Base-by-base conservation (phyloP, 164 flowering plant genomes). In the Piper longum region DNA sequence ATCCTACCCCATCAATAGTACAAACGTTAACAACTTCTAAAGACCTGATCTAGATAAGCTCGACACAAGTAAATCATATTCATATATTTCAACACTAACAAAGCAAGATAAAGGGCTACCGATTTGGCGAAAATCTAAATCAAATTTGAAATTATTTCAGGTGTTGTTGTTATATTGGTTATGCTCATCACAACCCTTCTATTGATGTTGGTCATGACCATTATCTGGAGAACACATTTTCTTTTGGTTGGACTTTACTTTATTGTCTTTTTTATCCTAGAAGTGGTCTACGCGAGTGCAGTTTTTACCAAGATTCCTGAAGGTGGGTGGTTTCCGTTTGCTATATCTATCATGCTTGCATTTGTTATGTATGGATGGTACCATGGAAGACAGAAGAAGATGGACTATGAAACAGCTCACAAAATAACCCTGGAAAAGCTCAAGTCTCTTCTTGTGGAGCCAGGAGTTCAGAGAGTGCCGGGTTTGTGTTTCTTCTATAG, bases 291-390 rank as follows among this genome's bases (percentile, higher is more conserved):
- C 66, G 89, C 84, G 39, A 84, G 85, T 76, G 84, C 95, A 1
- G 84, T 87, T 54, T 70, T 70, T 68, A 84, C 87, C 43, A 89
- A 89, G 70, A 71, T 89, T 59, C 80, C 72, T 0, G 84, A 89
- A 69, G 95, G 96, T 55, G 95, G 96, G 60, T 89, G 95, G 95
- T 72, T 87, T 26, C 91, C 95, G n/a, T 85, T 89, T 59, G 96
- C 87, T 72, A 87, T 89, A 59, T 85, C 95, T 14, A 44, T 85
- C 36, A 64, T 85, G 63, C 89, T 89, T 41, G 87, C 89, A 19
- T 71, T 85, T 62, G 77, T 87, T 26, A 89, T 89, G 96, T 89
- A 85, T 67, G 85, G 83, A 14, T 89, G 96, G 96, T 84, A 77
- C 67, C 80, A 89, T 63, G 96, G 91, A 58, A 76, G 91, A 69